Conservation (phyloP, 1,284 basidiomycete genomes). For the Tremellales sp. region DNA sequence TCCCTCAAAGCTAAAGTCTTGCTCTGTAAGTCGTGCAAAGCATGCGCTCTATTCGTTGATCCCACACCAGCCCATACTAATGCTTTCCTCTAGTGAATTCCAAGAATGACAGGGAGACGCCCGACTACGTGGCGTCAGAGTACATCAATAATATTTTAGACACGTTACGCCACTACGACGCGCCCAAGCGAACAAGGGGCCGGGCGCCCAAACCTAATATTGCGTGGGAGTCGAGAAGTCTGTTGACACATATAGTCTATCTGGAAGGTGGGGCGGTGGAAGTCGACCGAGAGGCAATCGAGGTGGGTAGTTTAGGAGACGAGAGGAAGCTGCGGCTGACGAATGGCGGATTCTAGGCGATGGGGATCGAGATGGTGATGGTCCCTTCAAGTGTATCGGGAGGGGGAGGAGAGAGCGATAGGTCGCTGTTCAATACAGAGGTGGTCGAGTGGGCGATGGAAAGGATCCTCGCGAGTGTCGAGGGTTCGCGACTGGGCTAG, state of each 20-base stretch:
- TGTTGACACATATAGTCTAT: slow-evolving; percentile 77
- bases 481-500: too few species aligned
- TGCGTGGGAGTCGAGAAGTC: slow-evolving; percentile 29
- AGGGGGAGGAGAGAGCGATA: slow-evolving; percentile 15
- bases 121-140: slow-evolving; percentile 75
- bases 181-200: slow-evolving; percentile 43
- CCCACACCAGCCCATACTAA: background rate
- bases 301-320: slow-evolving; percentile 53
- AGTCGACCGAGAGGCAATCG: slow-evolving; percentile 60
- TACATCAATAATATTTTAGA: slow-evolving; percentile 74
- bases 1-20: slow-evolving; percentile 76
- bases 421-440: slow-evolving; percentile 35
- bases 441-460: slow-evolving; percentile 45
- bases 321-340: background rate
- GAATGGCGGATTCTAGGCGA: slow-evolving; percentile 17
- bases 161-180: slow-evolving; percentile 61
- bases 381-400: slow-evolving; percentile 30
- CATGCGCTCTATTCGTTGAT: background rate
- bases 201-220: slow-evolving; percentile 2
- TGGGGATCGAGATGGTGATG: slow-evolving; percentile 34
- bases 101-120: slow-evolving; percentile 85
- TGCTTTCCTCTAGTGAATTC: slow-evolving; percentile 64
- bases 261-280: slow-evolving; percentile 60
- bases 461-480: slow-evolving; percentile 12
- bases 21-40: slow-evolving; percentile 63